Evolutionary conservation across 441 rosid species (phyloP), one percentile per base, ranked within the genome.

Genomic region (Pelargonium myrrhifolium): DNA sequence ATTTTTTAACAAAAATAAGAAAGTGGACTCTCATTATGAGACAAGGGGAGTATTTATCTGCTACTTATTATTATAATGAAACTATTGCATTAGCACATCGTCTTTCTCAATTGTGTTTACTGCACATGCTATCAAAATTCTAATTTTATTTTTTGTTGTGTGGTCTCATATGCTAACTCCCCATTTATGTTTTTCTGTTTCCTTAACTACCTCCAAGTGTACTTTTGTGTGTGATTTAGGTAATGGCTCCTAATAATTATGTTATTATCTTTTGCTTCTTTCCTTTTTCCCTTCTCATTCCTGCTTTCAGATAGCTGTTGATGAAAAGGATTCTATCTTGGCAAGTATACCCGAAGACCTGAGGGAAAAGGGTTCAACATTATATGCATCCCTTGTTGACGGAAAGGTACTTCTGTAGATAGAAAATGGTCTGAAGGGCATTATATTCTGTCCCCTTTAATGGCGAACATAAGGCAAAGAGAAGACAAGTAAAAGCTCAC

Each of bases 261-360:
- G 11, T 21, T 20, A 17, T 17, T 40, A 43, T 60, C 31, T 22
- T 22, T n/a, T 43, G 18, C 20, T 58, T 60, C 64, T 37, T 72
- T 65, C 10, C 65, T 49, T 35, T 62, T 47, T 22, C 53, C 67
- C 62, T 8, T 55, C 56, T 42, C 60, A 66, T 70, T 37, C 43
- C 65, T 71, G 53, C 47, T 69, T 68, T 81, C 80, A 93, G 97
- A 86, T 84, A 69, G 99, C 97, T 26, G 65, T 64, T 45, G 95
- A 89, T 15, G 96, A 85, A 71, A 93, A 84, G 68, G 87, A 88
- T 75, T 69, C 86, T 39, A 89, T 93, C 65, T 68, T 89, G 81
- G 86, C 84, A 68, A 86, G 92, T 75, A 70, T 93, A 68, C 97
- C 99, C 7, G 80, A 78, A 63, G 89, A 86, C 24, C 78, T 81